Conservation (phyloP, 768 basidiomycete genomes). For the Coprinopsis marcescibilis region DNA sequence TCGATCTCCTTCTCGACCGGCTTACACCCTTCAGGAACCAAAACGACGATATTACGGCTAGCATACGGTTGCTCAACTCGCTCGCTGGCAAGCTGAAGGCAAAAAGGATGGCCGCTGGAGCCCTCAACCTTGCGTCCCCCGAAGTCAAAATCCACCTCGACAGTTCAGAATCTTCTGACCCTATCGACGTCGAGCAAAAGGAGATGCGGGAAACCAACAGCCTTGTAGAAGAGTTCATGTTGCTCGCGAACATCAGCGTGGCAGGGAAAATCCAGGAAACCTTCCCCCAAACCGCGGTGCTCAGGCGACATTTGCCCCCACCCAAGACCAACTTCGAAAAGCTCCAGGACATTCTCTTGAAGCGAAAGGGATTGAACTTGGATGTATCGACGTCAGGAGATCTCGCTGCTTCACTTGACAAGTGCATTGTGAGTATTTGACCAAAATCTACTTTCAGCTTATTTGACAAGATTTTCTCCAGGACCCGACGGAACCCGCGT, state of each 20-base stretch:
- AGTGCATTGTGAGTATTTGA: conserved; percentile 66
- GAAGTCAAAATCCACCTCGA: conserved; percentile 97
- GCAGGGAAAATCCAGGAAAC: conserved; percentile 88
- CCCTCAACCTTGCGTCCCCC: conserved; percentile 94
- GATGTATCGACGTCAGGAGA: conserved; percentile 91
- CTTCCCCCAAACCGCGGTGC: conserved; percentile 92
- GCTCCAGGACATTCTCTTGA: conserved; percentile 84
- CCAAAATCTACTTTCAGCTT: not conserved
- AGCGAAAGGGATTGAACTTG: conserved; percentile 74
- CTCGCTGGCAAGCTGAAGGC: conserved; percentile 83
- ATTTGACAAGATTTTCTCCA: conserved; percentile 21
- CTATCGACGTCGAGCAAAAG: conserved; percentile 97
- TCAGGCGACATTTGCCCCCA: conserved; percentile 87
- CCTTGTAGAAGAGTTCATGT: conserved; percentile 98
- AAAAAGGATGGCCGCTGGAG: conserved; percentile 90
- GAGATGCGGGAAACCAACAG: conserved; percentile 90
- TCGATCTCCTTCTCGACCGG: not conserved
- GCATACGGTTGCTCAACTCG: conserved; percentile 83
- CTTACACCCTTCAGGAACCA: conserved; percentile 42
- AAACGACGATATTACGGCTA: conserved; percentile 75
- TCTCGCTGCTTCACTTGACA: conserved; percentile 82
- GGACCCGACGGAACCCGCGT: conserved; percentile 81
- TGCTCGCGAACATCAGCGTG: conserved; percentile 94
- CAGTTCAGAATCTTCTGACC: conserved; percentile 88
- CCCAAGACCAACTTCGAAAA: conserved; percentile 94